Percentiles rank a stretch among this genome's conserved stretches.
Conservation (phyloP, 495 filamentous ascomycete species). For the Daldinia caldariorum region DNA sequence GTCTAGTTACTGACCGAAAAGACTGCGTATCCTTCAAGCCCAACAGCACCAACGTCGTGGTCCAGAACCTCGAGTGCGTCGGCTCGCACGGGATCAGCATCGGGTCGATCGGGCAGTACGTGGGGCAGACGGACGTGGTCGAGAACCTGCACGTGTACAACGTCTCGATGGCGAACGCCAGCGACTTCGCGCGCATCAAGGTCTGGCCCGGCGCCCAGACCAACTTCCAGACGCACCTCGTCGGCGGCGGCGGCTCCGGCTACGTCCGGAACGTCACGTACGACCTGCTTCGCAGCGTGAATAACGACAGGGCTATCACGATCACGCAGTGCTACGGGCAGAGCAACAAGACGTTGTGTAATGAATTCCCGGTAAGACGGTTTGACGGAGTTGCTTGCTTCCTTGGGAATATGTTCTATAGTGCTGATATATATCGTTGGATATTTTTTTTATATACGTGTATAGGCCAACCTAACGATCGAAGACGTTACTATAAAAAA, state of each 20-base stretch:
- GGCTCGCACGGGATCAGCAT: conserved; percentile 62
- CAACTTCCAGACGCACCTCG: conserved; percentile 44
- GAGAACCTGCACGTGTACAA: conserved; percentile 50
- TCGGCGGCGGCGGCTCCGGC: conserved; percentile 51
- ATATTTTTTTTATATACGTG: no score
- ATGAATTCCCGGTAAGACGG: conserved; percentile 35
- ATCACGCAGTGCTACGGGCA: conserved; percentile 71
- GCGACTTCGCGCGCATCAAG: conserved; percentile 47
- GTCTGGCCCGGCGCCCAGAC: conserved; percentile 48
- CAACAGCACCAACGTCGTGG: conserved; percentile 76
- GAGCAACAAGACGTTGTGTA: conserved; percentile 45
- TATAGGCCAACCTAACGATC: conserved; percentile 43
- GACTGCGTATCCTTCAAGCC: conserved; percentile 83
- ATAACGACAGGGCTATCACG: conserved; percentile 69
- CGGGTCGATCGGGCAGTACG: conserved; percentile 49
- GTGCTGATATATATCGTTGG: no score
- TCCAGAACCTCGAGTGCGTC: conserved; percentile 75
- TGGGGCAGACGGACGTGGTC: conserved; percentile 42
- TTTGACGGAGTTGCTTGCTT: no score
- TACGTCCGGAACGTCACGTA: conserved; percentile 66
- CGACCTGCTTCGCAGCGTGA: conserved; percentile 63
- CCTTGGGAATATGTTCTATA: no score
- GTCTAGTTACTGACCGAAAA: conserved; percentile 18
- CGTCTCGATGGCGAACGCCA: conserved; percentile 47
- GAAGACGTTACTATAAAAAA: conserved; percentile 44